Evolutionary conservation across 148 eudicot genomes (phyloP).

Genomic region (Vaccinium vitisidaea): DNA sequence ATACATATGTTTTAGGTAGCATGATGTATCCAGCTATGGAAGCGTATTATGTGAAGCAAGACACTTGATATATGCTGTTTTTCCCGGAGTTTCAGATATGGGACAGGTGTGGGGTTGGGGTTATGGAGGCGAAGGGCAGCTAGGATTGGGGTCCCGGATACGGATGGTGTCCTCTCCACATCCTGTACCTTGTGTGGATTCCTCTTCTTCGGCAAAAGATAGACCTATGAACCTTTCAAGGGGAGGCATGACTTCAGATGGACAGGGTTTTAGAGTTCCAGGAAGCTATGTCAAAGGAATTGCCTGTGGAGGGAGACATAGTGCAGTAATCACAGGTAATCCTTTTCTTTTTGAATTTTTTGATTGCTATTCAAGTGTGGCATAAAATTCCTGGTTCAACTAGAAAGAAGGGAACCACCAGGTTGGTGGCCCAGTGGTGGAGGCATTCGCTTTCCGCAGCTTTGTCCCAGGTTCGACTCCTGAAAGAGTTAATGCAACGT

Average conservation of each 20-base stretch:
- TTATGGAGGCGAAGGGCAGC: constrained; percentile 98
- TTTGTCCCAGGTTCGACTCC: too few species aligned
- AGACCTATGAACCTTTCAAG: constrained; percentile 45
- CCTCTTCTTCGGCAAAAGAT: constrained; percentile 53
- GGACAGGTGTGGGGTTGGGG: constrained; percentile 99
- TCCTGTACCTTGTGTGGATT: constrained; percentile 82
- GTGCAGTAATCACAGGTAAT: constrained; percentile 92
- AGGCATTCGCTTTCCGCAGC: too few species aligned
- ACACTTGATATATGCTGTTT: constrained; percentile 42
- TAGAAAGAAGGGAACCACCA: neutral
- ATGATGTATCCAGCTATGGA: constrained; percentile 6
- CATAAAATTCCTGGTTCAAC: neutral
- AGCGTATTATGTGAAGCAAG: constrained; percentile 16
- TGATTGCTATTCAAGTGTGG: neutral
- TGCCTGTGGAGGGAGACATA: constrained; percentile 98
- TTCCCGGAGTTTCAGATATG: constrained; percentile 68
- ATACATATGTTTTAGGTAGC: constrained; percentile 14
- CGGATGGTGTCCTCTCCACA: constrained; percentile 97
- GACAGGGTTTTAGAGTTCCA: constrained; percentile 63
- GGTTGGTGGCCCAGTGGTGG: too few species aligned
- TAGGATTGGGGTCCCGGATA: constrained; percentile 88
- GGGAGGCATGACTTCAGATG: constrained; percentile 45
- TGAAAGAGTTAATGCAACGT: too few species aligned
- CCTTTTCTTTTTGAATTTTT: neutral
- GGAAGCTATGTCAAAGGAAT: constrained; percentile 82